phyloP scores from a whole-genome alignment of 371 early-diverging fungal species.

The Gilbertella persicaria region DNA sequence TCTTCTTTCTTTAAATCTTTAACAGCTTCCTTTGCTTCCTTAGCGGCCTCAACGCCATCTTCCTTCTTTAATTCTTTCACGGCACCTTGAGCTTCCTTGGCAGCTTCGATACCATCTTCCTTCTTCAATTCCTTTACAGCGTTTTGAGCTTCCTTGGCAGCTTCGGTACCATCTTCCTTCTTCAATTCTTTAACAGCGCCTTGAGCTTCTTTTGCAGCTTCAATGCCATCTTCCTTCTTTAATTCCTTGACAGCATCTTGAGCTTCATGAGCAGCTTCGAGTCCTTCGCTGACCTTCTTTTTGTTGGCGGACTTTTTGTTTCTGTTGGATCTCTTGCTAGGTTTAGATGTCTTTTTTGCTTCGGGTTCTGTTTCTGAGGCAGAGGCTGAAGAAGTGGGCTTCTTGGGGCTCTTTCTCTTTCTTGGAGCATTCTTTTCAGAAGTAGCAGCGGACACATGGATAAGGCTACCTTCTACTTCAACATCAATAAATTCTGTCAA shows the following conservation, averaged over 20 bases:
- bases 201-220: slow-evolving; percentile 7
- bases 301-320: slow-evolving; percentile 7
- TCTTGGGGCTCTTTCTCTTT: neutral
- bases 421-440: slow-evolving; percentile 13
- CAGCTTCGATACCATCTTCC: slow-evolving; percentile 13
- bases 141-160: slow-evolving; percentile 13
- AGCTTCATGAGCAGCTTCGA: slow-evolving; percentile 10
- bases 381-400: neutral
- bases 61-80: slow-evolving; percentile 17
- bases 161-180: slow-evolving; percentile 2
- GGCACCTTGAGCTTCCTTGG: slow-evolving; percentile 6
- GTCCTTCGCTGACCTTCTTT: slow-evolving; percentile 5
- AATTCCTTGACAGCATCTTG: slow-evolving; percentile 8
- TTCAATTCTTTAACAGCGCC: slow-evolving; percentile 14
- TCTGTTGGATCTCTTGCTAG: slow-evolving; percentile 2
- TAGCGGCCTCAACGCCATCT: slow-evolving; percentile 13
- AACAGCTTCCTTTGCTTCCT: slow-evolving; percentile 15
- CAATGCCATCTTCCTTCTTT: slow-evolving; percentile 17
- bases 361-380: neutral
- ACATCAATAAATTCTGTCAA: slow-evolving; percentile 66
- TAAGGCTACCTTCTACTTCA: slow-evolving; percentile 65
- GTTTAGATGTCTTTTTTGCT: neutral
- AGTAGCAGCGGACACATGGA: slow-evolving; percentile 74
- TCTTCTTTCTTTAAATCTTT: slow-evolving; percentile 20
- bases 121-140: slow-evolving; percentile 15